phyloP scores from a whole-genome alignment of 768 basidiomycete genomes.

The Ramaria rubella region DNA sequence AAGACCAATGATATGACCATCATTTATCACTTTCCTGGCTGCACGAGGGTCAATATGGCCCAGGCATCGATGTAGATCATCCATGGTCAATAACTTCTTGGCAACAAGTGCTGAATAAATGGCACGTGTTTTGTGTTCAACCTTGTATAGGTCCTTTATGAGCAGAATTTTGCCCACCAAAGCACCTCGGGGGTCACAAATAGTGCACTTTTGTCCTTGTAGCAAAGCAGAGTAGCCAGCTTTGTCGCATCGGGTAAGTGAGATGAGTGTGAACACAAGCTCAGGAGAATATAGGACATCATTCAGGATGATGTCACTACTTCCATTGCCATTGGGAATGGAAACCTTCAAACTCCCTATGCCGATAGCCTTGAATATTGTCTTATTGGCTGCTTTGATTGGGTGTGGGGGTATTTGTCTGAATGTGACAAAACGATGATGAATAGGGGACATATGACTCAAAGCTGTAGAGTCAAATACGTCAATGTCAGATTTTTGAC shows the following conservation, averaged over 20 bases:
- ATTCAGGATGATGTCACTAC: constrained; percentile 14
- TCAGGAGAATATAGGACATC: too few species aligned
- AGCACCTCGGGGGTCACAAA: constrained; percentile 8
- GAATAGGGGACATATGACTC: not conserved
- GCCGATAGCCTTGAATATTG: too few species aligned
- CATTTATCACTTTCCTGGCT: constrained; percentile 20
- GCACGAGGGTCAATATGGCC: constrained; percentile 28
- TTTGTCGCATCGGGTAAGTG: constrained; percentile 15
- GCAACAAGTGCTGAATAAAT: constrained; percentile 11
- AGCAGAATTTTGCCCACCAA: constrained; percentile 13
- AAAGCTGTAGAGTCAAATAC: not conserved
- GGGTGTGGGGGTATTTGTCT: not conserved
- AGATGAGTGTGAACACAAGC: too few species aligned
- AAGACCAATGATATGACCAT: constrained; percentile 29
- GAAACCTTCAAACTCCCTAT: not conserved
- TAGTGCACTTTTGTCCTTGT: constrained; percentile 11
- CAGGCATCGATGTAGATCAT: constrained; percentile 27
- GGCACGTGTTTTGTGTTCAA: constrained; percentile 16
- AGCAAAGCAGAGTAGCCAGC: constrained; percentile 14
- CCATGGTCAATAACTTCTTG: constrained; percentile 20
- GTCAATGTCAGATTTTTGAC: not conserved
- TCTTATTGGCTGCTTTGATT: not conserved
- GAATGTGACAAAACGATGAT: not conserved
- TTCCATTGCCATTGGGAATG: not conserved
- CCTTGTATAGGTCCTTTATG: constrained; percentile 17